Evolutionary conservation across 495 filamentous ascomycete species (phyloP).

Genomic region (Annulohypoxylon maeteangense): DNA sequence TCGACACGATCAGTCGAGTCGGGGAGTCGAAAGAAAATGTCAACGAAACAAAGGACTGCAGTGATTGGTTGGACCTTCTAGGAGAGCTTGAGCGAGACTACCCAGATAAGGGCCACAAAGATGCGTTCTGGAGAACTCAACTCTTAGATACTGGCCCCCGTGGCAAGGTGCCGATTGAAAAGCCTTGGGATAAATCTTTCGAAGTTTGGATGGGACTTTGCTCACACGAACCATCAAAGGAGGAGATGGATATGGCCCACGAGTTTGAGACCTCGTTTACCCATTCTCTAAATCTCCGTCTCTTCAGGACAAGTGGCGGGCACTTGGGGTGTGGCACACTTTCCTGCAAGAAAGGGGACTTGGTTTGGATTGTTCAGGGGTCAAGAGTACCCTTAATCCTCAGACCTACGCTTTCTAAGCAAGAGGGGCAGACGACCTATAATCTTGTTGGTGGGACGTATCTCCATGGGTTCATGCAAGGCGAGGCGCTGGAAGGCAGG

Average conservation of each 20-base stretch:
- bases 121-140: conserved; percentile 39
- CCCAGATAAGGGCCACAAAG: conserved; percentile 15
- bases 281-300: conserved; percentile 33
- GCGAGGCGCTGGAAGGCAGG: conserved; percentile 27
- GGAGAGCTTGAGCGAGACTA: conserved; percentile 32
- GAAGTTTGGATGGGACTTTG: conserved; percentile 25
- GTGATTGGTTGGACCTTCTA: conserved; percentile 27
- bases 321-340: conserved; percentile 32
- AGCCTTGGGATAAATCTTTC: conserved; percentile 33
- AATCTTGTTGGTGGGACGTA: conserved; percentile 41
- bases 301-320: conserved; percentile 32
- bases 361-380: conserved; percentile 40
- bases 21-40: conserved; percentile 34
- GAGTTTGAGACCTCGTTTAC: conserved; percentile 36
- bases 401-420: background rate
- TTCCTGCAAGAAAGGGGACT: conserved; percentile 31
- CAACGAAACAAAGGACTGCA: conserved; percentile 5
- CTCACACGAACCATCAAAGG: conserved; percentile 13
- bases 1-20: conserved; percentile 32
- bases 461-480: conserved; percentile 42
- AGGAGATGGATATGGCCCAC: conserved; percentile 17
- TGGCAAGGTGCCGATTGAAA: conserved; percentile 19
- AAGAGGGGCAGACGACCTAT: background rate
- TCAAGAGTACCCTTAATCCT: conserved; percentile 40
- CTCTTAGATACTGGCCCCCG: conserved; percentile 34